These are phyloP conservation scores for Verbena officinalis DNA, from an alignment of 257 asterid species.

Conservation along the genomic window DNA sequence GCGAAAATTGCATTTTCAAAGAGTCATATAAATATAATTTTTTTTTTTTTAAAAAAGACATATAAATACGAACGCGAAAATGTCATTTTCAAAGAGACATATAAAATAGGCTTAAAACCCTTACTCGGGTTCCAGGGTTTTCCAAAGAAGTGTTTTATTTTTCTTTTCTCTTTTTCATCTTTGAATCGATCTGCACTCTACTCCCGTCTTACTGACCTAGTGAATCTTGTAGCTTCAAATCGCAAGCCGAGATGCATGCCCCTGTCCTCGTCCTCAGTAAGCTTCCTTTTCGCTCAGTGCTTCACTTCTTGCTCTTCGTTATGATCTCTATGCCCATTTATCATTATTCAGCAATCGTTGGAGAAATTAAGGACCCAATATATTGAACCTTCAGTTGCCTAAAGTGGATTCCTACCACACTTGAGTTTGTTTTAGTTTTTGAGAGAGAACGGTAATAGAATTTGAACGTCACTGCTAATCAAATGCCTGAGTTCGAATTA, in stretches of 20 bases:
- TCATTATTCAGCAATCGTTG: background rate
- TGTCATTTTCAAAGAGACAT: background rate
- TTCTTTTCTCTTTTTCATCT: background rate
- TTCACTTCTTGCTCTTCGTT: slow-evolving; percentile 7
- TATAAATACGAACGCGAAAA: too few relatives aligned
- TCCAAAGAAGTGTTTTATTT: slow-evolving; percentile 23
- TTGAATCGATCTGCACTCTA: slow-evolving; percentile 19
- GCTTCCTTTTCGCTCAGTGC: slow-evolving; percentile 20
- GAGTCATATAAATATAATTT: too few relatives aligned
- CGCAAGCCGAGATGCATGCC: slow-evolving; percentile 56
- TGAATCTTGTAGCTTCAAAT: slow-evolving; percentile 6
- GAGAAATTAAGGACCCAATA: background rate
- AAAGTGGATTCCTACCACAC: slow-evolving; percentile 7
- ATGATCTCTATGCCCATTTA: background rate
- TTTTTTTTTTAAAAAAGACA: too few relatives aligned
- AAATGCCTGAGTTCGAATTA: background rate
- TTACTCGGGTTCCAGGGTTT: slow-evolving; percentile 29
- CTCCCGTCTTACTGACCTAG: background rate
- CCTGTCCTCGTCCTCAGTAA: slow-evolving; percentile 82
- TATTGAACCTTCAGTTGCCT: background rate
- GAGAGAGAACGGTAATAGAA: background rate
- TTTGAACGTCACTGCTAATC: background rate
- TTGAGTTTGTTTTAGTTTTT: background rate
- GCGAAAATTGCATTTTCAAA: too few relatives aligned
- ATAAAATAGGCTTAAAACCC: slow-evolving; percentile 24